These are phyloP conservation scores for Fragilaria crotonensis DNA, from an alignment of 108 stramenopile genomes.

Conservation along the genomic window DNA sequence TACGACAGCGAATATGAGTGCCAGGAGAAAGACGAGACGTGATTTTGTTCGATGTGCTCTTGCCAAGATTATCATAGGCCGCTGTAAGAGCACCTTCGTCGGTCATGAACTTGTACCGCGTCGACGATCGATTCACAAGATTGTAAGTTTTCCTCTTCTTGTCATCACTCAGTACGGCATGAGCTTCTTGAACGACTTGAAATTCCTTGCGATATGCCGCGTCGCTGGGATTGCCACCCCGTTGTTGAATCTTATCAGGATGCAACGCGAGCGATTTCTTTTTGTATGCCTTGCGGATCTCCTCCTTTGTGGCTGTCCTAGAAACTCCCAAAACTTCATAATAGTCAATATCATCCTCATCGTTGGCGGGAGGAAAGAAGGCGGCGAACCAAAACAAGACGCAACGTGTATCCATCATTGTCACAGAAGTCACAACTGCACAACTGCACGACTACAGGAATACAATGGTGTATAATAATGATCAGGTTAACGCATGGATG, in stretches of 20 bases:
- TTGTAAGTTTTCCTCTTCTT: conserved; percentile 53
- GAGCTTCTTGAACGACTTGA: conserved; percentile 72
- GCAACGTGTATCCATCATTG: no score
- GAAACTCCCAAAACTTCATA: conserved; percentile 56
- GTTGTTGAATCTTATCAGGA: conserved; percentile 81
- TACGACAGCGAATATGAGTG: conserved; percentile 30
- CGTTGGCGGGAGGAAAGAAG: conserved; percentile 46
- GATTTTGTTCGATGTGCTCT: conserved; percentile 33
- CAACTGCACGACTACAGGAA: no score
- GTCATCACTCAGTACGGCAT: conserved; percentile 46
- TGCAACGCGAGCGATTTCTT: conserved; percentile 60
- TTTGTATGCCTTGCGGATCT: conserved; percentile 77
- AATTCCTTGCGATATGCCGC: conserved; percentile 54
- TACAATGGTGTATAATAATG: no score
- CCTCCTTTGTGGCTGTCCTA: conserved; percentile 43
- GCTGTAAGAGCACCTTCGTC: conserved; percentile 23
- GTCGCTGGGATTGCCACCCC: conserved; percentile 51
- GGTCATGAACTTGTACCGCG: conserved; percentile 32
- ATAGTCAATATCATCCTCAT: conserved; percentile 42
- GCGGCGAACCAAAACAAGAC: conserved; percentile 31
- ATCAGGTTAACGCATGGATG: no score
- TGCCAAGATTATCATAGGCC: conserved; percentile 56
- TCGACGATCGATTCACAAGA: conserved; percentile 12
- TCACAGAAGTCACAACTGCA: no score
- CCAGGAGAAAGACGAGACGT: conserved; percentile 37